phyloP scores from a whole-genome alignment of 768 basidiomycete genomes.

The Phaeotremella fagi region DNA sequence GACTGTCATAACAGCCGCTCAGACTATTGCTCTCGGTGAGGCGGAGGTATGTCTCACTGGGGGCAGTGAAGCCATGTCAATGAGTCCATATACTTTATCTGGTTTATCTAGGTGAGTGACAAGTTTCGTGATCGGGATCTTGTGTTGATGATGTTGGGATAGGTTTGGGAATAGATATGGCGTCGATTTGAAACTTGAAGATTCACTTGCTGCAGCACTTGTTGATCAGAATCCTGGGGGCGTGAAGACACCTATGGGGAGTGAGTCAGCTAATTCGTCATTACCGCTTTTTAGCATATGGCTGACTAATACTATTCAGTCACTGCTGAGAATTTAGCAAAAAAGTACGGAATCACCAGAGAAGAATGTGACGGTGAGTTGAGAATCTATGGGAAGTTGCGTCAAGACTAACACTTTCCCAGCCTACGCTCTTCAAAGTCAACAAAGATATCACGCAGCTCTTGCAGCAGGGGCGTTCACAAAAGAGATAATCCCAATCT shows the following conservation, averaged over 20 bases:
- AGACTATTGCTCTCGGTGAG: conserved; percentile 49
- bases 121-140: not conserved
- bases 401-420: not conserved
- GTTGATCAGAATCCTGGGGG: conserved; percentile 49
- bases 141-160: not conserved
- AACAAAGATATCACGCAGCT: conserved; percentile 45
- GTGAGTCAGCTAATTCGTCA: conserved; percentile 19
- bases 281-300: not conserved
- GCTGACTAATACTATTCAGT: conserved; percentile 11
- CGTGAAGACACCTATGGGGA: conserved; percentile 44
- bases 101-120: conserved; percentile 40
- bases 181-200: conserved; percentile 49
- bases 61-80: conserved; percentile 47
- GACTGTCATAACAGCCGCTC: conserved; percentile 48
- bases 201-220: conserved; percentile 49
- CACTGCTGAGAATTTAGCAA: conserved; percentile 51
- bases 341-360: conserved; percentile 50
- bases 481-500: conserved; percentile 36
- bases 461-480: conserved; percentile 43
- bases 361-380: conserved; percentile 47
- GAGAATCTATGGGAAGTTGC: not conserved
- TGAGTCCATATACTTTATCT: conserved; percentile 45
- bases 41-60: conserved; percentile 49
- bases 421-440: conserved; percentile 48
- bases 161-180: conserved; percentile 50